Evolutionary conservation across 2,329 filamentous ascomycete species (phyloP), one percentile per base, ranked within the genome.

Genomic region (Colletotrichum caudatum): DNA sequence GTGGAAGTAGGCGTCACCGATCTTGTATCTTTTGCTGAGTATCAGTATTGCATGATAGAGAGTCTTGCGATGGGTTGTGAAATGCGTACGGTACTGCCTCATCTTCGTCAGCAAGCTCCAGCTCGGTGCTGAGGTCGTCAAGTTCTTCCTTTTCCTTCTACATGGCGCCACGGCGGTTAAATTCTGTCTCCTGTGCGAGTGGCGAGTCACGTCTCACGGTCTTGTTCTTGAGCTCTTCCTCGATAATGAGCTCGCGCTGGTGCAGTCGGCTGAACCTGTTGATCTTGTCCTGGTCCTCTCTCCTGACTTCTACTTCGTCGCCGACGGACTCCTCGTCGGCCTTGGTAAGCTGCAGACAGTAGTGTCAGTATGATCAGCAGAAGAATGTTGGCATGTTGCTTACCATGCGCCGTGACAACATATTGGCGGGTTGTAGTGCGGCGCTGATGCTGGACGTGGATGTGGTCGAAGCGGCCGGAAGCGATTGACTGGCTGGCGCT

Each of bases 71-170:
- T 26, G 9, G 23, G n/a, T 51, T 23, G 29, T 9, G 58, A 3
- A 44, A 20, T 33, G 14, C 46, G 80, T 88, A 98, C 93, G 94
- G 95, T 29, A 99, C 91, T 78, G 93, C 91, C 64, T 97, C 94
- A 77, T 98, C 95, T 81, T 99, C 96, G 81, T 98, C 95, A 64
- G 94, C 94, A 23, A 99, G 90, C 83, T 99, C 96, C 58, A 99
- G 87, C 81, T 99, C 96, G 65, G 88, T 93, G 2, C 92, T 92
- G 66, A 99, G 89, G 81, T 99, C 96, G 80, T 98, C 95, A 4
- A 98, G 89, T 79, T 98, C 96, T 82, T 99, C 96, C 84, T 98
- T 98, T 82, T 98, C 95, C 85, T 98, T 98, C 95, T 98, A 78
- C 66, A 75, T 14, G 39, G 37, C 58, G 29, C 39, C 41, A 53